Evolutionary conservation across 2,329 filamentous ascomycete species (phyloP), one percentile per base, ranked within the genome.

Genomic region (Colletotrichum falcatum): DNA sequence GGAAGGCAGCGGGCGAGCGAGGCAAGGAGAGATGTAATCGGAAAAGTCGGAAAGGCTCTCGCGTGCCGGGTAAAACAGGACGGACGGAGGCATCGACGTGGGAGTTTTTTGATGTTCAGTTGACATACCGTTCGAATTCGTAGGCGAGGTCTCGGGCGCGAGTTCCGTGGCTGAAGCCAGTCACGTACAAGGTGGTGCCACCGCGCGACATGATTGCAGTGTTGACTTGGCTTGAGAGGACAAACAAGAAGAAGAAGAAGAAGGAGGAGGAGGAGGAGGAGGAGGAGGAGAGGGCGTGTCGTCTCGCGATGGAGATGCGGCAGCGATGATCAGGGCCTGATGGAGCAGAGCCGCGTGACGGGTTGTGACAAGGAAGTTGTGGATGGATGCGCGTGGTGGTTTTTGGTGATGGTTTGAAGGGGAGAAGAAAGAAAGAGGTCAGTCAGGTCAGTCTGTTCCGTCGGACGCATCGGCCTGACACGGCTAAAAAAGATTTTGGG

Each of bases 61-160:
- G 69, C 69, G 66, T 71, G 60, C 69, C 76, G 72, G 72, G 75
- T n/a, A 76, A 77, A 81, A 80, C 80, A 81, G 81, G 80, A 81
- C 78, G 79, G 82, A 83, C 81, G 81, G 77, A 83, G 79, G 81
- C 80, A 83, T 84, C 83, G 85, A 83, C 80, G 81, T 81, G 81
- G 83, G 81, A 69, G 53, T 33, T 60, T 72, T 66, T 54, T 61
- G 61, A 61, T 80, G 78, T 76, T 78, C 79, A 79, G 86, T 83
- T 87, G 88, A 97, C 95, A 90, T 97, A 98, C 94, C 95, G 94
- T 95, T 98, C 95, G 93, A 98, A 98, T 89, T 98, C 95, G 93
- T 97, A 98, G 87, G 95, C 94, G 83, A 98, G 93, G 88, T 99
- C 95, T 90, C 96, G 94, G 83, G 96, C 94, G 88, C 96, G 94